Base-by-base conservation (phyloP, 495 filamentous ascomycete species). In the Hypoxylon fuscum region DNA sequence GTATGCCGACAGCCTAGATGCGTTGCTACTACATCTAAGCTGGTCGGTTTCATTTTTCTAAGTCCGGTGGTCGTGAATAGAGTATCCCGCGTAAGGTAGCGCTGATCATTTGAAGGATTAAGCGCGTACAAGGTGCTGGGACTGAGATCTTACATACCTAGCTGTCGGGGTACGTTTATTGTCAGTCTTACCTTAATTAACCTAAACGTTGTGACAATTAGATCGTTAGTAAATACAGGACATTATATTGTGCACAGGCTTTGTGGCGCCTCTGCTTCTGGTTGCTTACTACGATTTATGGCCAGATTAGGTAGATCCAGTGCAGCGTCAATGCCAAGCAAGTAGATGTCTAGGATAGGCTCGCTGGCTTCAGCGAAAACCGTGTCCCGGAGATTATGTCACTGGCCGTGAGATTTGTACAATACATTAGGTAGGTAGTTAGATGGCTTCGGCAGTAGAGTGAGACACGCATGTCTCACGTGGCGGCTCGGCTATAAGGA, bases 391-490 rank as follows among this genome's bases (percentile, higher is more conserved):
- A 18, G 37, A 40, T 41, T 21, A 14, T 14, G 34, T 46, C 54
- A 48, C 22, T 32, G 42, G 23, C 12, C 23, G 35, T 20, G 34
- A 27, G 37, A 35, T 29, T 43, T 18, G 8, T 27, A 27, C 12
- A n/a, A n/a, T n/a, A n/a, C n/a, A n/a, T n/a, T n/a, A n/a, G n/a
- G 46, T 23, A 45, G n/a, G 23, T 21, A 25, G 53, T 47, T 47
- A 45, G 40, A 49, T 15, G 46, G 22, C 37, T 38, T 54, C 57
- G 63, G 58, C 57, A 57, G 21, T 66, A 57, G 52, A 51, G 38
- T 55, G 41, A 66, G 56, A 66, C 57, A 66, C 46, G 43, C 62
- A 62, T 62, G 41, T 62, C 53, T 66, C 63, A 45, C 63, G 57
- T 62, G 63, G 63, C 52, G 57, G 57, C 52, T 62, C 63, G 47